A percentile compares a stretch with the other conserved stretches of the same genome.
Evolutionary conservation across 495 filamentous ascomycete genomes (phyloP).

Genomic region (Pyrenula aspistea): DNA sequence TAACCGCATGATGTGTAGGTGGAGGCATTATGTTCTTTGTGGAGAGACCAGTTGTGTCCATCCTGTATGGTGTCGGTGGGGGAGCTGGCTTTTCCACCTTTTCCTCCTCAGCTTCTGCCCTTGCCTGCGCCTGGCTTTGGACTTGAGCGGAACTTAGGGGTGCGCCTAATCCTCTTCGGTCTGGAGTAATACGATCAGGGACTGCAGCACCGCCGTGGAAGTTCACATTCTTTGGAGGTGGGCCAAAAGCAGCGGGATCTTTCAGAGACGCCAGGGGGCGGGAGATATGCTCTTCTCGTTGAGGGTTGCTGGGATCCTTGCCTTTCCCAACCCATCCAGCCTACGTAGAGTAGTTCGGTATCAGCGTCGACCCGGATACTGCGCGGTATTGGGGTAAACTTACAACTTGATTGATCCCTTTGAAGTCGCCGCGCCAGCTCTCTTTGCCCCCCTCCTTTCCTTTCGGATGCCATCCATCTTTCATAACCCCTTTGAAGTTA

Average conservation of each 20-base stretch:
- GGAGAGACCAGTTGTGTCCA: slow-evolving; percentile 58
- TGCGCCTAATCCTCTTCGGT: slow-evolving; percentile 34
- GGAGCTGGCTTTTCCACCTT: slow-evolving; percentile 29
- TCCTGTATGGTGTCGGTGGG: slow-evolving; percentile 56
- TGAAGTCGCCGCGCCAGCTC: slow-evolving; percentile 47
- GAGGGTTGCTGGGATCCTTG: slow-evolving; percentile 22
- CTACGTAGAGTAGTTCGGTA: slow-evolving; percentile 11
- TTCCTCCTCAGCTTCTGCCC: slow-evolving; percentile 21
- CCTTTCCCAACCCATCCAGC: slow-evolving; percentile 44
- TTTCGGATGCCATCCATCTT: slow-evolving; percentile 48
- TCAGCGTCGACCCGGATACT: background rate
- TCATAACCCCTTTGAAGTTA: slow-evolving; percentile 35
- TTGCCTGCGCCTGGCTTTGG: slow-evolving; percentile 26
- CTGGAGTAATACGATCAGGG: slow-evolving; percentile 34
- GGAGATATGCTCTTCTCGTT: slow-evolving; percentile 39
- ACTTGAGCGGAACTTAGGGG: slow-evolving; percentile 31
- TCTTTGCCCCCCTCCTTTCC: slow-evolving; percentile 42
- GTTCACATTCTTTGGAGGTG: slow-evolving; percentile 64
- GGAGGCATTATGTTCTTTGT: slow-evolving; percentile 61
- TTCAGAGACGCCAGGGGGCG: slow-evolving; percentile 64
- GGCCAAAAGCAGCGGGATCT: slow-evolving; percentile 74
- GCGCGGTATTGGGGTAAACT: slow-evolving; percentile 5
- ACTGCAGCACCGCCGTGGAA: slow-evolving; percentile 38
- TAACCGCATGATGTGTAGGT: slow-evolving; percentile 39
- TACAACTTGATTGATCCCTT: slow-evolving; percentile 48